Percentiles rank a stretch among this genome's conserved stretches.
Evolutionary conservation across 257 asterid genomes (phyloP).

Genomic region (Jasminum sambac): DNA sequence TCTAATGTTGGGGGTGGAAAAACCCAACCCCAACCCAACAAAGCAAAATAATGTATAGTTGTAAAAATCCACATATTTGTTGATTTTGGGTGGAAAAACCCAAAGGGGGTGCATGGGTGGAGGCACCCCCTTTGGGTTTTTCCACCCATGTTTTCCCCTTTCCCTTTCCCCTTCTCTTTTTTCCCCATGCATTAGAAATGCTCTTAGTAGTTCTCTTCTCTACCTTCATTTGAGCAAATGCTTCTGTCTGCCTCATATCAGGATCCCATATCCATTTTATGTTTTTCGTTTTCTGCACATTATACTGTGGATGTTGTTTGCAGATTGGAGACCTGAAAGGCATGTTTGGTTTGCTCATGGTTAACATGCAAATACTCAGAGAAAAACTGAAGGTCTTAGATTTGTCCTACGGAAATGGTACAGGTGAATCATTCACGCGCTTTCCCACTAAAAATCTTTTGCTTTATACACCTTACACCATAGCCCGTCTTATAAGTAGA

Average conservation of each 20-base stretch:
- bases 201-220: background rate
- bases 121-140: too few species aligned
- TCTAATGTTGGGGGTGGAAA: too few species aligned
- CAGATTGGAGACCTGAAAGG: conserved; percentile 97
- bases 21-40: too few species aligned
- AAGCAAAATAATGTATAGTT: too few species aligned
- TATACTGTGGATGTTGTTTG: conserved; percentile 27
- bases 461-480: background rate
- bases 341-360: conserved; percentile 72
- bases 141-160: too few species aligned
- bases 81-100: too few species aligned
- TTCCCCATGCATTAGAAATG: too few species aligned
- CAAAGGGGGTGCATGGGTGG: too few species aligned
- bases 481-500: background rate
- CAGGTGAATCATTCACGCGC: conserved; percentile 53
- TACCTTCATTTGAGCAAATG: conserved; percentile 1
- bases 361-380: conserved; percentile 64
- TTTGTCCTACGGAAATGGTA: conserved; percentile 63
- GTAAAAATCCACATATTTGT: too few species aligned
- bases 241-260: background rate
- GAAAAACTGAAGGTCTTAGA: conserved; percentile 78
- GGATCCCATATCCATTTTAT: background rate
- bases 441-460: conserved; percentile 13
- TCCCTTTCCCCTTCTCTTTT: too few species aligned
- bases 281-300: background rate